phyloP scores from a whole-genome alignment of 495 filamentous ascomycete species.

The Hamigera avellanea region DNA sequence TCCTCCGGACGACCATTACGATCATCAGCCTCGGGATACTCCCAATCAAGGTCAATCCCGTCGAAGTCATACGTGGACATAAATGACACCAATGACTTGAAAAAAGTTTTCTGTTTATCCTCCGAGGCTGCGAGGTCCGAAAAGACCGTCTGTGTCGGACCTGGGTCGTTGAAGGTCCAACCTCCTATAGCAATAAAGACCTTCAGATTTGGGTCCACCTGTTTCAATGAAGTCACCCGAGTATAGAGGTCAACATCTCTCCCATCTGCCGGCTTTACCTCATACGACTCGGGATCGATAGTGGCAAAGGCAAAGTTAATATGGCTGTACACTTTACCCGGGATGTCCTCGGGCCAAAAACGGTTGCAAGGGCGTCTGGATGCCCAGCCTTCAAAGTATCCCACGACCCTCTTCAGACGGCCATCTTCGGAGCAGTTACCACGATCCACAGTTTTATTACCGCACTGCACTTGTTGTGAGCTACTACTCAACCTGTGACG shows the following conservation, averaged over 20 bases:
- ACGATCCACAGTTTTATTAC: not conserved
- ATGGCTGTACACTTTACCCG: slow-evolving; percentile 21
- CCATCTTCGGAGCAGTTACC: slow-evolving; percentile 2
- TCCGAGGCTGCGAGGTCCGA: slow-evolving; percentile 19
- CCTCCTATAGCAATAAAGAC: slow-evolving; percentile 34
- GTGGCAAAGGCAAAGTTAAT: slow-evolving; percentile 34
- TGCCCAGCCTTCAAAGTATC: slow-evolving; percentile 17
- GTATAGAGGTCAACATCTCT: slow-evolving; percentile 10
- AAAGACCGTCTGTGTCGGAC: slow-evolving; percentile 12
- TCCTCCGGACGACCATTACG: slow-evolving; percentile 27
- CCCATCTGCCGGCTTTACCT: slow-evolving; percentile 10
- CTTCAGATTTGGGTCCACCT: slow-evolving; percentile 12
- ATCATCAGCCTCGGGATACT: slow-evolving; percentile 31
- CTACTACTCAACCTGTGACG: too few relatives aligned
- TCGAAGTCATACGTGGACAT: slow-evolving; percentile 38
- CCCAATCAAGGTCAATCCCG: slow-evolving; percentile 50
- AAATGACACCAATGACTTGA: slow-evolving; percentile 25
- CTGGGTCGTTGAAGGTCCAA: slow-evolving; percentile 25
- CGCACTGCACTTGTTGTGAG: too few relatives aligned
- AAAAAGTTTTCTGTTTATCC: slow-evolving; percentile 29
- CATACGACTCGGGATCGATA: slow-evolving; percentile 24
- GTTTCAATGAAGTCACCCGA: slow-evolving; percentile 24
- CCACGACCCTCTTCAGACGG: slow-evolving; percentile 4
- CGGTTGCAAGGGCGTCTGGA: slow-evolving; percentile 3
- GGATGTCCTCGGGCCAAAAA: slow-evolving; percentile 11